These are phyloP conservation scores for Austropuccinia psidii DNA, from an alignment of 1,284 basidiomycete species.

Conservation along the genomic window DNA sequence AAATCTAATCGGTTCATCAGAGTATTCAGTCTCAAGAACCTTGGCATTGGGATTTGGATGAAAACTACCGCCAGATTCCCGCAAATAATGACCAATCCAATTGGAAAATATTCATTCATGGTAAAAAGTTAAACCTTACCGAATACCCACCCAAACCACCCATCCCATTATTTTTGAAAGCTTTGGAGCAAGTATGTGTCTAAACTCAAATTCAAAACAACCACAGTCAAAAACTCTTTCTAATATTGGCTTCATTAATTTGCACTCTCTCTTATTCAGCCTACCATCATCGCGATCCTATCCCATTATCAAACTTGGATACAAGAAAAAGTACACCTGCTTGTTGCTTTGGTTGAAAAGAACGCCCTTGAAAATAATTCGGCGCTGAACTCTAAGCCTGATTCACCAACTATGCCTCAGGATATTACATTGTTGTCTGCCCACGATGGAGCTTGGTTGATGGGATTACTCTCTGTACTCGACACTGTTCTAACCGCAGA, in stretches of 20 bases:
- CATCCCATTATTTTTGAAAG: conserved; percentile 23
- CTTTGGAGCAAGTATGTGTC: conserved; percentile 12
- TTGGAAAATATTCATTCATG: conserved; percentile 25
- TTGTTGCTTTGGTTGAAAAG: neutral
- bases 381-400: neutral
- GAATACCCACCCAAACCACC: neutral
- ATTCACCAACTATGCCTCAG: no score
- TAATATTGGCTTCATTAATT: neutral
- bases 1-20: neutral
- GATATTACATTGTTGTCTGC: conserved; percentile 9
- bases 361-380: neutral
- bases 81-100: conserved; percentile 20
- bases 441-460: conserved; percentile 16
- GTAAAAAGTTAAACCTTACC: neutral
- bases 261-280: neutral
- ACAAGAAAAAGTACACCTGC: neutral
- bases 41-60: conserved; percentile 10
- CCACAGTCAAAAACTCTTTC: neutral
- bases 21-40: conserved; percentile 16
- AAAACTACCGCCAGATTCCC: neutral
- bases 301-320: conserved; percentile 21
- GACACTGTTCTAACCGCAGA: conserved; percentile 10
- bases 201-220: neutral
- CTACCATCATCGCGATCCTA: conserved; percentile 10
- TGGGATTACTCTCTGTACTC: conserved; percentile 5